Percentiles rank a stretch among this genome's conserved stretches.
These are phyloP conservation scores for Trichomonas vaginalis DNA, from an alignment of 208 protist species.

Conservation along the genomic window DNA sequence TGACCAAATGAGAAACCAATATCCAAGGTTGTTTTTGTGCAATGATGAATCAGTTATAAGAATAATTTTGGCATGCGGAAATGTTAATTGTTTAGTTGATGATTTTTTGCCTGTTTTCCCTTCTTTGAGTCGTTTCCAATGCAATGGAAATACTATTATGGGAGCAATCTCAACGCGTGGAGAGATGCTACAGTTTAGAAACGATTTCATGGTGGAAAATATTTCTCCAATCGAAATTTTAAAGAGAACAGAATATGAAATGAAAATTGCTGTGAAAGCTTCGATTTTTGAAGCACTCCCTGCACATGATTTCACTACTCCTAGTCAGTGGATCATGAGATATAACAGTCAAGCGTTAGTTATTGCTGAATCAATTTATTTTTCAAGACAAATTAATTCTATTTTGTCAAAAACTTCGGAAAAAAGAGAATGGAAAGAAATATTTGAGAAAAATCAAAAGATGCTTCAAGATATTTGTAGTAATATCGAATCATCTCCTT, in stretches of 20 bases:
- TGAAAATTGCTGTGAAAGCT: background rate
- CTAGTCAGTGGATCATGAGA: background rate
- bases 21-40: background rate
- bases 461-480: background rate
- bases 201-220: background rate
- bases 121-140: background rate
- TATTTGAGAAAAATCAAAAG: background rate
- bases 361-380: background rate
- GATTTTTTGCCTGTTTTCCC: background rate
- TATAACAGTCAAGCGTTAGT: background rate
- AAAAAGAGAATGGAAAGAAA: background rate
- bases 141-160: background rate
- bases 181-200: background rate
- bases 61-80: background rate
- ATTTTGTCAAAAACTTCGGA: background rate
- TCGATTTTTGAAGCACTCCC: background rate
- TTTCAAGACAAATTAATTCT: background rate
- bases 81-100: background rate
- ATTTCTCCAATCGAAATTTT: background rate
- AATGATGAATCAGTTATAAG: background rate
- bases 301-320: background rate
- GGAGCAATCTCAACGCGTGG: background rate
- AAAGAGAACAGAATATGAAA: background rate
- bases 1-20: background rate
- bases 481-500: background rate